phyloP scores from a whole-genome alignment of 768 basidiomycete genomes.

The Russula sp. region DNA sequence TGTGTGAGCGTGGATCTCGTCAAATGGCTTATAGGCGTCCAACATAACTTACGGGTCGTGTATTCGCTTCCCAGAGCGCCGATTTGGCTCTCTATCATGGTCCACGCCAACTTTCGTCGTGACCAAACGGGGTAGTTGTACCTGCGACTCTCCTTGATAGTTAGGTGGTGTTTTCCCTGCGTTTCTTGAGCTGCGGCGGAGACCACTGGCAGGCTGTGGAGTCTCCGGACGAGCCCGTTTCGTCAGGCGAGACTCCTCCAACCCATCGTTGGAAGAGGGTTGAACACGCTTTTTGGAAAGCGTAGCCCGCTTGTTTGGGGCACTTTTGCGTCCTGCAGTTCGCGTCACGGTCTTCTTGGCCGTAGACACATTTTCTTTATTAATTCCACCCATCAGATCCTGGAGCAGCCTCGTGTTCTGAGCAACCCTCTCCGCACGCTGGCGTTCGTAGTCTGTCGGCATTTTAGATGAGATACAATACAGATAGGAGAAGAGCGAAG shows the following conservation, averaged over 20 bases:
- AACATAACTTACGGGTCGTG: conserved; percentile 50
- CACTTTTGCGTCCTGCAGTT: conserved; percentile 3
- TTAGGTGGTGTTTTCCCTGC: conserved; percentile 47
- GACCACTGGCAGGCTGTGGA: conserved; percentile 27
- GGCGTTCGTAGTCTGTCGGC: conserved; percentile 20
- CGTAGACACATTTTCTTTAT: conserved; percentile 1
- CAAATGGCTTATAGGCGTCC: neutral
- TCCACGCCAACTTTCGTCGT: conserved; percentile 25
- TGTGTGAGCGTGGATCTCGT: neutral
- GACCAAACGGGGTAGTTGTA: conserved; percentile 8
- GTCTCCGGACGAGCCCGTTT: conserved; percentile 9
- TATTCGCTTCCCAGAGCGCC: conserved; percentile 28
- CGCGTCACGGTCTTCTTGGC: neutral
- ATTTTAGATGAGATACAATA: conserved; percentile 7
- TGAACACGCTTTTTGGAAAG: conserved; percentile 3
- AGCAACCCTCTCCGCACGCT: conserved; percentile 4
- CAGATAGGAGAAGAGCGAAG: neutral
- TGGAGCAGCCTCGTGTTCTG: conserved; percentile 9
- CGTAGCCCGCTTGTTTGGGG: neutral
- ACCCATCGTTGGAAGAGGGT: neutral
- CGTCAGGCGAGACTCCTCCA: neutral
- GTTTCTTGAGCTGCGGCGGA: conserved; percentile 66
- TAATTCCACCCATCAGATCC: neutral
- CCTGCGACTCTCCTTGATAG: conserved; percentile 40
- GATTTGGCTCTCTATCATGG: conserved; percentile 28